phyloP scores from a whole-genome alignment of 164 flowering plant genomes.

The Sextonia rubra region DNA sequence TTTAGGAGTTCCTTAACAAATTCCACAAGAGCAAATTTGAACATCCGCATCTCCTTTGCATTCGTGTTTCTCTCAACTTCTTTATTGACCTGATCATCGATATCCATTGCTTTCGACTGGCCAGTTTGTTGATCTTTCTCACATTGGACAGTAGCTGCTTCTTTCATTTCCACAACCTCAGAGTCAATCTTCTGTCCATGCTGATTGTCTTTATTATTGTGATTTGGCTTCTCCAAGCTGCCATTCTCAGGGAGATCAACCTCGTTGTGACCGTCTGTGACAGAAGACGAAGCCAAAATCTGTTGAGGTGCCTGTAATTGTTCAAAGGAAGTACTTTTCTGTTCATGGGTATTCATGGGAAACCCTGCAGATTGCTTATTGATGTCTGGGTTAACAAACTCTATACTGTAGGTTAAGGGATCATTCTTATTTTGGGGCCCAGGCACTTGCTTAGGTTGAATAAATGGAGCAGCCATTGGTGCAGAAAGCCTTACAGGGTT shows the following conservation, averaged over 20 bases:
- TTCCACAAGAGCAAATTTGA: conserved; percentile 75
- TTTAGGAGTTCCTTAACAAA: conserved; percentile 80
- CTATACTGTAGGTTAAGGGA: conserved; percentile 34
- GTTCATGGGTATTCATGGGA: conserved; percentile 12
- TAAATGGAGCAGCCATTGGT: conserved; percentile 6
- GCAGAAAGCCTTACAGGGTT: conserved; percentile 20
- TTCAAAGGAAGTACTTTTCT: conserved; percentile 10
- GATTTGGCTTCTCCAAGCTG: conserved; percentile 11
- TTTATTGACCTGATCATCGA: conserved; percentile 20
- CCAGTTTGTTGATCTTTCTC: conserved; percentile 24
- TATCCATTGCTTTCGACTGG: conserved; percentile 26
- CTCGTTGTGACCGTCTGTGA: conserved; percentile 9
- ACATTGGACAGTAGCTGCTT: conserved; percentile 5
- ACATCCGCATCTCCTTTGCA: conserved; percentile 48
- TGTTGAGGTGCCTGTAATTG: conserved; percentile 10
- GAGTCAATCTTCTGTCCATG: conserved; percentile 13
- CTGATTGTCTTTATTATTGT: conserved; percentile 6
- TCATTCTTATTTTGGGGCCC: conserved; percentile 28
- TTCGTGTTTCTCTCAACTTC: conserved; percentile 48
- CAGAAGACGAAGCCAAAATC: conserved; percentile 18
- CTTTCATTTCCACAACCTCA: conserved; percentile 6
- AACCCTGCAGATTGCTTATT: conserved; percentile 8
- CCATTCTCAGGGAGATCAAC: conserved; percentile 5
- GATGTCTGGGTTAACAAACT: conserved; percentile 14
- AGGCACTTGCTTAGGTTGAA: conserved; percentile 22